phyloP scores from a whole-genome alignment of 495 filamentous ascomycete genomes.

The Trichoderma orchidacearum region DNA sequence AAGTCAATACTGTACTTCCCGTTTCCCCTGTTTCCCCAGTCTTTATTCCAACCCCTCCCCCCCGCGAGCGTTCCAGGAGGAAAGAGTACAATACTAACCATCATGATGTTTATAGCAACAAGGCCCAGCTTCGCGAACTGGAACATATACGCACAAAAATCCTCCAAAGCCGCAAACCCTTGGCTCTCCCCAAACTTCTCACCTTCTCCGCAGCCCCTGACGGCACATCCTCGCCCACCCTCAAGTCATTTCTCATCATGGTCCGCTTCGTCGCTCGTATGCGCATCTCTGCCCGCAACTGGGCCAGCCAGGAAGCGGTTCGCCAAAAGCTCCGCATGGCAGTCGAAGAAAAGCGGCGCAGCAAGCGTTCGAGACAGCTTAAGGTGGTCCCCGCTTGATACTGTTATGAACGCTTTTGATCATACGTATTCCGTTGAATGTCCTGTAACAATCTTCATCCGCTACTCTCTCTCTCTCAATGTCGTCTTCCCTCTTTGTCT shows the following conservation, averaged over 20 bases:
- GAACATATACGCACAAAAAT: slow-evolving; percentile 47
- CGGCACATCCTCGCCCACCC: slow-evolving; percentile 10
- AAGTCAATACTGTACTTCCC: too few species aligned
- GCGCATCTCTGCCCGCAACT: slow-evolving; percentile 24
- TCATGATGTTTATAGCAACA: slow-evolving; percentile 48
- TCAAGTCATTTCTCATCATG: slow-evolving; percentile 16
- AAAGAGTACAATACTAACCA: slow-evolving; percentile 4
- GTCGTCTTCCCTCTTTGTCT: not conserved
- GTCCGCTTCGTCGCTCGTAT: slow-evolving; percentile 27
- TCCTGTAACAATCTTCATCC: too few species aligned
- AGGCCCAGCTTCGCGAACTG: slow-evolving; percentile 76
- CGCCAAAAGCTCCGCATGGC: slow-evolving; percentile 21
- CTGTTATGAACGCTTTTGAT: not conserved
- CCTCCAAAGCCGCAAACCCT: slow-evolving; percentile 2
- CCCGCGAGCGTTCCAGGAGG: not conserved
- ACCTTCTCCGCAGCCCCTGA: not conserved
- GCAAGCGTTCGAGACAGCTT: slow-evolving; percentile 13
- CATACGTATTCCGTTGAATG: not conserved
- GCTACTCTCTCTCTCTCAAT: not conserved
- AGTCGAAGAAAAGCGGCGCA: slow-evolving; percentile 21
- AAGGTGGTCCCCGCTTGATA: not conserved
- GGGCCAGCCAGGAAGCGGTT: slow-evolving; percentile 23
- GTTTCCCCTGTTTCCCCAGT: slow-evolving; percentile 7
- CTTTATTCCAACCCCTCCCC: too few species aligned
- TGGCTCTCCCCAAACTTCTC: not conserved